These are phyloP conservation scores for Picea abies DNA, from an alignment of 83 land plant species.

Conservation along the genomic window DNA sequence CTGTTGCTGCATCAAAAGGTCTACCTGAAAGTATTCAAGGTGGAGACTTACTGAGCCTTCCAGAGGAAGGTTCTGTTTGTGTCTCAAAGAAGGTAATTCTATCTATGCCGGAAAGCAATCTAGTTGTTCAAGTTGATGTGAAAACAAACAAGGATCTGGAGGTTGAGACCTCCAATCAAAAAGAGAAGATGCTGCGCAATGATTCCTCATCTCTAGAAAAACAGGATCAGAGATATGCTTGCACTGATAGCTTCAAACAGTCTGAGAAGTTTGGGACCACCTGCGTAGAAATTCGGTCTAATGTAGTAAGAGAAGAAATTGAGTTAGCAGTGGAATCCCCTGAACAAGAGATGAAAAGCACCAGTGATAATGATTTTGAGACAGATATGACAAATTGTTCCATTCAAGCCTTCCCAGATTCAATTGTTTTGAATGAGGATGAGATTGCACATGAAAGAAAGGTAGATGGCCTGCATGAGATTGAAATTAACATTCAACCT, in stretches of 20 bases:
- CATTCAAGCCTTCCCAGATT: neutral
- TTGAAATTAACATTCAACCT: neutral
- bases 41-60: neutral
- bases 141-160: neutral
- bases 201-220: neutral
- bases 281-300: neutral
- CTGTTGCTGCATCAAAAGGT: neutral
- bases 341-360: neutral
- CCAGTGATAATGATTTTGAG: neutral
- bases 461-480: neutral
- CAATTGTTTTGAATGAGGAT: neutral
- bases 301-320: neutral
- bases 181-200: neutral
- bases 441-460: neutral
- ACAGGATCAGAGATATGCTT: neutral
- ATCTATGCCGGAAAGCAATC: no score
- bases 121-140: neutral
- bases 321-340: neutral
- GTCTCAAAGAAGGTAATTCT: neutral
- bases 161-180: neutral
- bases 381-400: neutral
- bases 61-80: neutral
- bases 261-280: neutral
- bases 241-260: neutral
- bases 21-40: neutral